These are phyloP conservation scores for Sextonia rubra DNA, from an alignment of 164 flowering plant genomes.

Conservation along the genomic window DNA sequence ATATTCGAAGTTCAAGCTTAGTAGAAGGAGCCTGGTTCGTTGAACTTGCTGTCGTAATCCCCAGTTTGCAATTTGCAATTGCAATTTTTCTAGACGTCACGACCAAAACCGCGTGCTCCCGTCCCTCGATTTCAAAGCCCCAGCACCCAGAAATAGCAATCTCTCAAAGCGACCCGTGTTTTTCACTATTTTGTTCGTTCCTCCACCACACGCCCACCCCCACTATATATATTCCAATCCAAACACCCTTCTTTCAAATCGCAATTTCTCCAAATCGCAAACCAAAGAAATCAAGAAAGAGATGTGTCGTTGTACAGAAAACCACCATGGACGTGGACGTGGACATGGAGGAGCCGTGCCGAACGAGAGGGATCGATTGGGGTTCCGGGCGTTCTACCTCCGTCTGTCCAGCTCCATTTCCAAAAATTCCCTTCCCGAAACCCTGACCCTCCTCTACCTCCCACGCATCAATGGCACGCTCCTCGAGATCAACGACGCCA, in stretches of 20 bases:
- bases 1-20: too few species aligned
- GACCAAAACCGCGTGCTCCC: not conserved
- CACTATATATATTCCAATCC: too few species aligned
- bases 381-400: conserved; percentile 39
- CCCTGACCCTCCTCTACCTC: conserved; percentile 50
- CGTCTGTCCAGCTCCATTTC: conserved; percentile 22
- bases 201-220: too few species aligned
- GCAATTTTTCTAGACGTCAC: too few species aligned
- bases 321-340: too few species aligned
- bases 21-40: too few species aligned
- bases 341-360: conserved; percentile 19
- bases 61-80: too few species aligned
- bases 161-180: not conserved
- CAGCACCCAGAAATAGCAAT: not conserved
- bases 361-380: conserved; percentile 24
- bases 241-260: too few species aligned
- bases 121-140: not conserved
- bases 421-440: conserved; percentile 27
- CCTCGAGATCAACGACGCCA: conserved; percentile 40
- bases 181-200: too few species aligned
- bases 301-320: conserved; percentile 46
- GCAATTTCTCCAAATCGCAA: not conserved
- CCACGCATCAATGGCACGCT: conserved; percentile 43
- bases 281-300: not conserved
- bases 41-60: too few species aligned